phyloP scores from a whole-genome alignment of 495 filamentous ascomycete species.

The Rhypophila decipiens region DNA sequence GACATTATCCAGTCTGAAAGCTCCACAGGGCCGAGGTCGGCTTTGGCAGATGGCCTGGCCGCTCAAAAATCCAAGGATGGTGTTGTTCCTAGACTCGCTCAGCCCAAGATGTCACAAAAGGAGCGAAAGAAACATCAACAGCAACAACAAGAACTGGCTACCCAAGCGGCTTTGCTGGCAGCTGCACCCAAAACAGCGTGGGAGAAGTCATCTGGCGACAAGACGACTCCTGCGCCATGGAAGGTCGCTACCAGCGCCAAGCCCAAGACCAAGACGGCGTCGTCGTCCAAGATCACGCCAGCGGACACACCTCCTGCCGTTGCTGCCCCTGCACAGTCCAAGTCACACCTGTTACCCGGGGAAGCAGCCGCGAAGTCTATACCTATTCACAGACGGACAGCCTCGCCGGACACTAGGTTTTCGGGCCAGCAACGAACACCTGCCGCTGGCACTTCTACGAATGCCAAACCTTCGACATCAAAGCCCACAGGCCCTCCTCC shows the following conservation, averaged over 20 bases:
- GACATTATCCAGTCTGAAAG: slow-evolving; percentile 81
- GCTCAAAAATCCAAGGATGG: slow-evolving; percentile 40
- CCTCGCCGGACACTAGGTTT: slow-evolving; percentile 52
- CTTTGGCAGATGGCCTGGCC: slow-evolving; percentile 65
- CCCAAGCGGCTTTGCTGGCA: slow-evolving; percentile 21
- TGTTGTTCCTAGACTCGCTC: slow-evolving; percentile 23
- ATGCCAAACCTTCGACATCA: slow-evolving; percentile 1
- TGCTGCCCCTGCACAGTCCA: slow-evolving; percentile 34
- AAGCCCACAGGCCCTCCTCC: slow-evolving; percentile 5
- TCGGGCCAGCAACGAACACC: slow-evolving; percentile 42
- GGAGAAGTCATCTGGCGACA: slow-evolving; percentile 18
- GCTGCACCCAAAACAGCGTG: slow-evolving; percentile 24
- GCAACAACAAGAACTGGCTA: slow-evolving; percentile 41
- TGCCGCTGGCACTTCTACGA: slow-evolving; percentile 4
- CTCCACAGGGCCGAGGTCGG: slow-evolving; percentile 60
- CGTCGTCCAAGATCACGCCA: slow-evolving; percentile 21
- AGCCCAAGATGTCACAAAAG: slow-evolving; percentile 72
- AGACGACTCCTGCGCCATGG: slow-evolving; percentile 60
- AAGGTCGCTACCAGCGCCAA: slow-evolving; percentile 39
- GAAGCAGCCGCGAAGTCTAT: slow-evolving; percentile 23
- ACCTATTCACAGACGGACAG: slow-evolving; percentile 36
- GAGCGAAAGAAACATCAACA: slow-evolving; percentile 81
- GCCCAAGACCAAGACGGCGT: slow-evolving; percentile 21
- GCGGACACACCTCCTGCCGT: slow-evolving; percentile 39
- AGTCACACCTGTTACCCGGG: slow-evolving; percentile 16